These are phyloP conservation scores for Cystobasidium pallidum DNA, from an alignment of 1,284 basidiomycete genomes.

Conservation along the genomic window DNA sequence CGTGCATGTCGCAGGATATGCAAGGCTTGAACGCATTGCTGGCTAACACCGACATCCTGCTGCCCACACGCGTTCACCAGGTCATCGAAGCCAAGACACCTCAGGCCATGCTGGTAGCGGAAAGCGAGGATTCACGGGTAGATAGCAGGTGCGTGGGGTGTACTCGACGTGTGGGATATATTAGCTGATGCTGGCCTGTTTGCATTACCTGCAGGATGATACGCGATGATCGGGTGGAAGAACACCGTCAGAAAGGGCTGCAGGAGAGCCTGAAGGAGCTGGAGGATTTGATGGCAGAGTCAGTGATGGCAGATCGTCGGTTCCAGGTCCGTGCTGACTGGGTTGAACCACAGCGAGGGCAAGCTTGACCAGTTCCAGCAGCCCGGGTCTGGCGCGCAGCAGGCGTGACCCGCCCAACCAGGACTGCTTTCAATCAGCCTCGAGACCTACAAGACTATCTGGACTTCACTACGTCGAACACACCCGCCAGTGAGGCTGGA, in stretches of 20 bases:
- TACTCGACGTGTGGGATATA: not conserved
- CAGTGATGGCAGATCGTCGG: not conserved
- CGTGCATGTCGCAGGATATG: slow-evolving; percentile 55
- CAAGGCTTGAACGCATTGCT: not conserved
- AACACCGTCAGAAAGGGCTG: slow-evolving; percentile 33
- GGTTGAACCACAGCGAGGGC: slow-evolving; percentile 22
- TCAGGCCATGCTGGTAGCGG: slow-evolving; percentile 77
- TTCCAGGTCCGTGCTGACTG: not conserved
- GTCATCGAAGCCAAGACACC: slow-evolving; percentile 92
- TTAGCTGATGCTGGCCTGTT: not conserved
- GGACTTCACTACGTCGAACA: no score
- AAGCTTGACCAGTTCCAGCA: slow-evolving; percentile 31
- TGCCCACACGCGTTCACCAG: slow-evolving; percentile 59
- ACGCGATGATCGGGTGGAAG: slow-evolving; percentile 42
- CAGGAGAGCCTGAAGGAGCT: slow-evolving; percentile 40
- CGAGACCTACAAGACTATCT: no score
- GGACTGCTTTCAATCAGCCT: no score
- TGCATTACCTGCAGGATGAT: slow-evolving; percentile 26
- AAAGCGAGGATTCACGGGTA: slow-evolving; percentile 85
- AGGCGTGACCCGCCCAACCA: no score
- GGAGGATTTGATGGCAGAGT: slow-evolving; percentile 44
- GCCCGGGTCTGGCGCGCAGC: not conserved
- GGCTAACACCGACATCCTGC: no score
- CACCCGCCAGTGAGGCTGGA: no score
- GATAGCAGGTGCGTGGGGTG: slow-evolving; percentile 69